A percentile compares a stretch with the other conserved stretches of the same genome.
These are phyloP conservation scores for Candida krabiensis DNA, from an alignment of 805 yeast species.

Conservation along the genomic window DNA sequence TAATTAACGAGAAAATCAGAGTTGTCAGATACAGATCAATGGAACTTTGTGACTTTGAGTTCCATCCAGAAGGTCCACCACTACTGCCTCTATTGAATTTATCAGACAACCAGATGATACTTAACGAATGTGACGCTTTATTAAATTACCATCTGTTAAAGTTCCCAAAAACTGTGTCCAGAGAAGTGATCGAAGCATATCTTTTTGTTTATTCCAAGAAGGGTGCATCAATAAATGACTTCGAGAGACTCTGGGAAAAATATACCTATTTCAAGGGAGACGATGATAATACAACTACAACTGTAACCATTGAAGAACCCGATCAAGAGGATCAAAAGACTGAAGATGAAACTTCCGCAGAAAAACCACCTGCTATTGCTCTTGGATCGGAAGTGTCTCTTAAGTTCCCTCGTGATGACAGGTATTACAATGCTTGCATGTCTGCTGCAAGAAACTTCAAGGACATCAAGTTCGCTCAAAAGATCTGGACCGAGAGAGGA, in stretches of 20 bases:
- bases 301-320: conserved; percentile 22
- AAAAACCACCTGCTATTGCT: conserved; percentile 13
- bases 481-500: conserved; percentile 81
- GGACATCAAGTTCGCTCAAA: conserved; percentile 58
- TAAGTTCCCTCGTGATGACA: conserved; percentile 42
- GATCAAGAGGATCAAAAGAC: conserved; percentile 10
- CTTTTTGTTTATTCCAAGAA: conserved; percentile 46
- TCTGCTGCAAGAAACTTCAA: conserved; percentile 62
- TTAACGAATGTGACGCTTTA: conserved; percentile 78
- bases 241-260: conserved; percentile 34
- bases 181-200: conserved; percentile 48
- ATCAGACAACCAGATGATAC: conserved; percentile 37
- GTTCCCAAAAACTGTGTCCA: conserved; percentile 44
- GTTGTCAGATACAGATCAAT: conserved; percentile 40
- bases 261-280: conserved; percentile 35
- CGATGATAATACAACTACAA: conserved; percentile 18
- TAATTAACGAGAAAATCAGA: conserved; percentile 40
- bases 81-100: conserved; percentile 54
- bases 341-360: conserved; percentile 20
- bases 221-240: conserved; percentile 34
- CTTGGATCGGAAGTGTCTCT: conserved; percentile 10
- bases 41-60: conserved; percentile 30
- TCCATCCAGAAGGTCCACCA: conserved; percentile 59
- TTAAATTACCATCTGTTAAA: conserved; percentile 55
- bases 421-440: conserved; percentile 60